A percentile compares a stretch with the other conserved stretches of the same genome.
phyloP scores from a whole-genome alignment of 108 stramenopile species.

The Fragilaria crotonensis region DNA sequence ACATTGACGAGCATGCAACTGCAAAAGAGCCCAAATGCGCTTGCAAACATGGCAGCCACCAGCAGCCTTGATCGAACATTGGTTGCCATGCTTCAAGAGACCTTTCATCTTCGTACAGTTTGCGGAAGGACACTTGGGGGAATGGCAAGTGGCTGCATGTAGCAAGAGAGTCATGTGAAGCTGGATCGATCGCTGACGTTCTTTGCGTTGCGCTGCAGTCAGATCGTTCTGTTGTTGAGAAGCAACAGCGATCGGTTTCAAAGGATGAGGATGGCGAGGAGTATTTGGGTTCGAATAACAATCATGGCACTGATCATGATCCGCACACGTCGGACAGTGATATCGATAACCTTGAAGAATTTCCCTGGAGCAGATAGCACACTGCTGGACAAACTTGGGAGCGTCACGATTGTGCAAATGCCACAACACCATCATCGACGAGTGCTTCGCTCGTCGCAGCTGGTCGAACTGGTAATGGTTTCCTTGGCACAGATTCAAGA shows the following conservation, averaged over 20 bases:
- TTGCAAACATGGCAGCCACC: conserved; percentile 95
- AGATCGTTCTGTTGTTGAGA: conserved; percentile 62
- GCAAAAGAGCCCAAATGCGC: conserved; percentile 96
- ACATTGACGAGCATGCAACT: conserved; percentile 95
- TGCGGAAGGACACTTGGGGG: conserved; percentile 80
- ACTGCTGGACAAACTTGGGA: conserved; percentile 92
- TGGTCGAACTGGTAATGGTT: conserved; percentile 99
- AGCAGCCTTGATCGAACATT: conserved; percentile 77
- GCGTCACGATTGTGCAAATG: conserved; percentile 95
- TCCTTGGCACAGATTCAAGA: conserved; percentile 83
- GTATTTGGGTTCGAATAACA: conserved; percentile 71
- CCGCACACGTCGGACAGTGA: conserved; percentile 88
- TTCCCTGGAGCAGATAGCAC: conserved; percentile 80
- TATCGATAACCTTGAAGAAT: conserved; percentile 76
- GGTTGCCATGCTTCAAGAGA: conserved; percentile 74
- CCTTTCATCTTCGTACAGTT: conserved; percentile 99
- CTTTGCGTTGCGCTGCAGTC: conserved; percentile 89
- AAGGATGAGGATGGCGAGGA: conserved; percentile 74
- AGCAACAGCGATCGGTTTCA: conserved; percentile 78
- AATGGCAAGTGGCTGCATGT: conserved; percentile 88
- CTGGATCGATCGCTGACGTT: conserved; percentile 85
- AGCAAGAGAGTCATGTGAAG: conserved; percentile 94
- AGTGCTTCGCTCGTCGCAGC: conserved; percentile 96
- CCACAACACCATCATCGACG: conserved; percentile 98
- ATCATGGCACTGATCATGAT: conserved; percentile 92